Percentiles rank a stretch among this genome's conserved stretches.
Evolutionary conservation across 2,329 filamentous ascomycete species (phyloP).

Genomic region (Orbilia javanica): DNA sequence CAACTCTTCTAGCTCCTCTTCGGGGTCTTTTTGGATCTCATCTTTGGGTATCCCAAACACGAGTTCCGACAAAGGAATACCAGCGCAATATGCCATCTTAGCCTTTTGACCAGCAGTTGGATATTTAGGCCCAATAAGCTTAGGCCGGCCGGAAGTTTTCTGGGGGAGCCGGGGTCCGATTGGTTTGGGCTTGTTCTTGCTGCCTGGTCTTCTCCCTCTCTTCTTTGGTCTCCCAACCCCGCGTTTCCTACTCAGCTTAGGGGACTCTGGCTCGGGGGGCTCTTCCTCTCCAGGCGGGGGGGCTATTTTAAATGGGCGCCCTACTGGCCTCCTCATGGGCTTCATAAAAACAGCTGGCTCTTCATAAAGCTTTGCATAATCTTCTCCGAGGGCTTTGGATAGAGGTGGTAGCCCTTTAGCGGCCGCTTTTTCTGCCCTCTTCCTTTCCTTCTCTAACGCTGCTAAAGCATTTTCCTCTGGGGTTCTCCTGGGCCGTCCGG

Average conservation of each 20-base stretch:
- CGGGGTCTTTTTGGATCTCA: background rate
- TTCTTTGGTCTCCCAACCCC: background rate
- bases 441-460: background rate
- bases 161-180: background rate
- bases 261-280: too few species aligned
- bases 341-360: background rate
- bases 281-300: background rate
- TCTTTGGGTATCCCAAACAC: constrained; percentile 20
- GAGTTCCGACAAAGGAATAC: constrained; percentile 1
- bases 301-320: background rate
- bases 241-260: background rate
- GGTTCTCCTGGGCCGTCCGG: background rate
- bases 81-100: constrained; percentile 1
- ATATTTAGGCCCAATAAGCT: background rate
- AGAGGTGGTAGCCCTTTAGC: background rate
- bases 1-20: background rate
- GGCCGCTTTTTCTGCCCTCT: background rate
- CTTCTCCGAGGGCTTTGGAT: background rate
- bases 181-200: constrained; percentile 1
- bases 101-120: background rate
- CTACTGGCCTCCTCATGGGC: background rate
- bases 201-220: background rate
- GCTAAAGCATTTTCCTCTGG: background rate
- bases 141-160: background rate
- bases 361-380: background rate